A percentile compares a stretch with the other conserved stretches of the same genome.
Conservation (phyloP, 176 grass and related monocot species). For the Thalia dealbata region DNA sequence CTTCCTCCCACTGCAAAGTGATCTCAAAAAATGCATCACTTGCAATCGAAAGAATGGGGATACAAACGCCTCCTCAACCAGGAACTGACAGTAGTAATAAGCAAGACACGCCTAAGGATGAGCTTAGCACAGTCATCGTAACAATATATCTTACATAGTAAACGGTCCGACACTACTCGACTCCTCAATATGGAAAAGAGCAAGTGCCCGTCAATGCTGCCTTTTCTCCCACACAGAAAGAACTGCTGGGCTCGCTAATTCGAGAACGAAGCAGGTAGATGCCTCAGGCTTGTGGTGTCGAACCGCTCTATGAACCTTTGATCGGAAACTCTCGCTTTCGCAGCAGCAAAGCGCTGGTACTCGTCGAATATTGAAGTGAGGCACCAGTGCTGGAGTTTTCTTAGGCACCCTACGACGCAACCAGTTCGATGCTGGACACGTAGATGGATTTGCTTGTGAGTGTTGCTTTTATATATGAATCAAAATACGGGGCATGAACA, state of each 20-base stretch:
- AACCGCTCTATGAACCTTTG: constrained; percentile 82
- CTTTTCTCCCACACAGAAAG: not conserved
- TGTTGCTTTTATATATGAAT: not conserved
- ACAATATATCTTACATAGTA: not conserved
- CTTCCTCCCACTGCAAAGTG: not conserved
- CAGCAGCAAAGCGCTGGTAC: constrained; percentile 80
- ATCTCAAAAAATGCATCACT: not conserved
- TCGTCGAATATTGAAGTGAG: constrained; percentile 75
- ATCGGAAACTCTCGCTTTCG: constrained; percentile 74
- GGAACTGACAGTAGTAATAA: not conserved
- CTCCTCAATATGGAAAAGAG: no score
- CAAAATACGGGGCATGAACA: not conserved
- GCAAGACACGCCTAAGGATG: not conserved
- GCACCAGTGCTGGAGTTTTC: constrained; percentile 83
- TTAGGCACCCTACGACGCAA: constrained; percentile 68
- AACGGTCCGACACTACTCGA: not conserved
- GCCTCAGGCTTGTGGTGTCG: constrained; percentile 49
- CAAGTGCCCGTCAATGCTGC: no score
- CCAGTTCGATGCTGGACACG: constrained; percentile 83
- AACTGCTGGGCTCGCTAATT: constrained; percentile 23
- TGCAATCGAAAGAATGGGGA: not conserved
- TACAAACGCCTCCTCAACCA: not conserved
- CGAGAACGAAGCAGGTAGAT: constrained; percentile 34
- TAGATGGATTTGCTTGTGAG: not conserved
- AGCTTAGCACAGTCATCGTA: not conserved